phyloP scores from a whole-genome alignment of 169 alveolate species.

The Plasmodium chabaudi region DNA sequence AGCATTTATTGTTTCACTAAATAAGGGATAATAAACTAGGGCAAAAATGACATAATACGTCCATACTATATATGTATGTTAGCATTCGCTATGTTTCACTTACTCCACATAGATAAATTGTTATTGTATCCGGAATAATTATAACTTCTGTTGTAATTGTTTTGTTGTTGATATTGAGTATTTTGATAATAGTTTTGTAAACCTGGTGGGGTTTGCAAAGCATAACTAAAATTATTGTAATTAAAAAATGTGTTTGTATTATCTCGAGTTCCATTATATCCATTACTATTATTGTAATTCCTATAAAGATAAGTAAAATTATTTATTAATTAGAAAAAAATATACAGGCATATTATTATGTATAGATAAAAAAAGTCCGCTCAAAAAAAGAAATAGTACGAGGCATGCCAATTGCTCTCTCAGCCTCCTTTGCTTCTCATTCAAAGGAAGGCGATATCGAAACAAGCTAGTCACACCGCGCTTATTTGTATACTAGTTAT shows the following conservation, averaged over 20 bases:
- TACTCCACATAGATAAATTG: conserved; percentile 75
- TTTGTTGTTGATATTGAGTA: conserved; percentile 74
- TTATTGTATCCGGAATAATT: conserved; percentile 68
- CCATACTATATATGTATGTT: too few species aligned
- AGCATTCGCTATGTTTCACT: background rate
- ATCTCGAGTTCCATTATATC: conserved; percentile 62
- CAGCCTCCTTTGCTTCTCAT: too few species aligned
- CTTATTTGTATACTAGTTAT: too few species aligned
- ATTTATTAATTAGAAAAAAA: background rate
- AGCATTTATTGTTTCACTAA: too few species aligned
- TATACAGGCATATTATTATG: background rate
- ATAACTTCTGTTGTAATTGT: conserved; percentile 60
- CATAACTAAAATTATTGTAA: conserved; percentile 50
- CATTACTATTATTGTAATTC: conserved; percentile 67
- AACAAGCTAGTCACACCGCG: too few species aligned
- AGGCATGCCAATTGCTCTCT: too few species aligned
- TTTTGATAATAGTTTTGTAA: conserved; percentile 59
- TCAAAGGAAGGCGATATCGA: too few species aligned
- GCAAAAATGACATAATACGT: too few species aligned
- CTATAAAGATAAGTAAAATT: conserved; percentile 2
- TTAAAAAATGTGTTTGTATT: conserved; percentile 56
- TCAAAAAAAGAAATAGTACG: too few species aligned
- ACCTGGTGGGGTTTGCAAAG: conserved; percentile 67
- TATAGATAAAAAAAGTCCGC: too few species aligned
- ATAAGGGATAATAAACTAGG: too few species aligned